Base-by-base conservation (phyloP, 202 grass and related monocot genomes). In the Cymbopogon flexuosus region DNA sequence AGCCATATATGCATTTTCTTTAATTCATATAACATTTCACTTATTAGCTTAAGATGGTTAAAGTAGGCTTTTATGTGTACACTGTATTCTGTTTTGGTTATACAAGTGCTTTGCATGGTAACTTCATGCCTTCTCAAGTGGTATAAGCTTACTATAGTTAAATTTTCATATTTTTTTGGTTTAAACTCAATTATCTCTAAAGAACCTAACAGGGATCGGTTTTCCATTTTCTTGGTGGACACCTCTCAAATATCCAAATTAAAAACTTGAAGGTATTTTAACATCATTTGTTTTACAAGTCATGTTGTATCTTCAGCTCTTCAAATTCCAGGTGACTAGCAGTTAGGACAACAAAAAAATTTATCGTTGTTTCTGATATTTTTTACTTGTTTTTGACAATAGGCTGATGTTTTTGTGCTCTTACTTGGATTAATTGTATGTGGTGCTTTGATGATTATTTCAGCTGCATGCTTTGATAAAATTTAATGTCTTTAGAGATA, bases 391-490 rank as follows among this genome's bases (percentile, higher is more conserved):
- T 43, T 33, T 56, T 65, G 11, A 51, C 60, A 76, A 33, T 51
- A 34, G 6, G 14, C 21, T 41, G 47, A 57, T 18, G 7, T 24
- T 8, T 72, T 16, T 5, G 7, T 77, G 34, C 19, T 83, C 10
- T 31, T 65, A 3, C 11, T 63, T 37, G 31, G 4, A 36, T 62
- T 70, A 51, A 8, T 49, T 71, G 14, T 33, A 54, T 30, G n/a
- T 58, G 45, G 10, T 80, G 59, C 8, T 40, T 73, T 80, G 35
- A 75, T 85, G 22, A 72, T 72, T 65, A 16, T 79, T 5, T 62
- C 16, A 21, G 30, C 39, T 62, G 51, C 19, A 12, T 27, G 19
- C 34, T 56, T 64, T 65, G 22, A 3, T 70, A 56, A 70, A 47
- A 30, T 52, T 43, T 76, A 63, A 41, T 31, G 1, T 29, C 9